Base-by-base conservation (phyloP, 768 basidiomycete genomes). In the Auricularia sp. region DNA sequence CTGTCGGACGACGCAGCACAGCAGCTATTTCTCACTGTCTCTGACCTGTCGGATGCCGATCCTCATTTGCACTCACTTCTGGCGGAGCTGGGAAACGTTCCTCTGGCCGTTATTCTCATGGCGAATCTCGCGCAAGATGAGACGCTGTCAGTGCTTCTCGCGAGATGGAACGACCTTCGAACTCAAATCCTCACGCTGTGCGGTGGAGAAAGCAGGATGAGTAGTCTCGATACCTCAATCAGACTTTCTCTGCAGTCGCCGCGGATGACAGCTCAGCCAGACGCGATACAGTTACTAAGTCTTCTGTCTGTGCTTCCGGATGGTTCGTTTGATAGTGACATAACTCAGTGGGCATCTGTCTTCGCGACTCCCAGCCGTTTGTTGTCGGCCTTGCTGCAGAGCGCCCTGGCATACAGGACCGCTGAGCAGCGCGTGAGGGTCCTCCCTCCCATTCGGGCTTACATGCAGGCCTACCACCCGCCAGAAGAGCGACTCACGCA, bases 401-500 rank as follows among this genome's bases (percentile, higher is more conserved):
- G 63, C 11, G 66, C 69, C 1, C 65, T 71, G 23, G 70, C 66
- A 4, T 70, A 68, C 51, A 63, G 67, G 34, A 68, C 69, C 39
- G 65, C 67, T 12, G 54, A 65, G 18, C 64, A 65, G 35, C 66
- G 69, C 8, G 67, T 68, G 6, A 65, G 69, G 7, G 67, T 71
- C 2, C 70, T 71, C 23, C 64, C 70, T 3, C 69, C 70, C 4
- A 70, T 71, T 62, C 68, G 70, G 36, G 66, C 66, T 1, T 68
- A 68, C 36, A 70, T 71, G 65, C 62, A 65, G 12, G 58, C 61
- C 16, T 62, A 71, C 53, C 62, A 66, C 14, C 67, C 65, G 23
- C 64, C 69, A n/a, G 62, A 67, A 58, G 47, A 18, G 18, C 18
- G 18, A 6, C 18, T 21, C 11, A 5, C 16, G 47, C 47, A 51